Percentiles rank a stretch among this genome's conserved stretches.
Evolutionary conservation across 2,329 filamentous ascomycete genomes (phyloP).

Genomic region (Neofusicoccum cordaticola): DNA sequence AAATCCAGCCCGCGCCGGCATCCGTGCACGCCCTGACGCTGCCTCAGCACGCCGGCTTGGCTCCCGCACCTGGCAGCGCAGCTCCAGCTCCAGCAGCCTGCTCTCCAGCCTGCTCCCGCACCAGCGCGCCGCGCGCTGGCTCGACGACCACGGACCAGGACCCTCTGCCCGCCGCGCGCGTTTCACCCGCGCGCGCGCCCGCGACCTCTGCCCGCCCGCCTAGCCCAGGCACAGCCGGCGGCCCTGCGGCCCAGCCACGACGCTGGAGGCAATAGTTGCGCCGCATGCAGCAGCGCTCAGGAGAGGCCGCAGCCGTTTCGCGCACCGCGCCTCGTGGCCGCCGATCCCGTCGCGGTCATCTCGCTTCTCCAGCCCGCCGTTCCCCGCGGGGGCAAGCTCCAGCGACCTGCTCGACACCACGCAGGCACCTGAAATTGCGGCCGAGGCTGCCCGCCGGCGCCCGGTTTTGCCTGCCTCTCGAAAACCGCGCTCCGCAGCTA

Average conservation of each 20-base stretch:
- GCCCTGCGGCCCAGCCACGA: neutral
- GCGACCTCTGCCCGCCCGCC: neutral
- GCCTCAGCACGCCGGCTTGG: neutral
- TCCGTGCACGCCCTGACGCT: neutral
- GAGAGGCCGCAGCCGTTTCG: neutral
- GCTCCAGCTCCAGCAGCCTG: neutral
- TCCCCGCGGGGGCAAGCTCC: neutral
- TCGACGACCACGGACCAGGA: neutral
- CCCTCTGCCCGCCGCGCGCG: neutral
- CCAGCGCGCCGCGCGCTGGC: neutral
- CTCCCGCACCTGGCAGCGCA: neutral
- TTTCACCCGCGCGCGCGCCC: neutral
- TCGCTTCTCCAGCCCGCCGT: conserved; percentile 5
- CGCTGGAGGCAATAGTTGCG: neutral
- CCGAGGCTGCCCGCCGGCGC: neutral
- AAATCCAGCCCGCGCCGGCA: neutral
- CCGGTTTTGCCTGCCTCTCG: neutral
- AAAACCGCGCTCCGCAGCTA: neutral
- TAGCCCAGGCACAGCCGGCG: neutral
- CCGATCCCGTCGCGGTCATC: conserved; percentile 8
- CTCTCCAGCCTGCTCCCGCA: neutral
- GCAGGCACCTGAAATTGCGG: neutral
- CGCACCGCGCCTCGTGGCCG: neutral
- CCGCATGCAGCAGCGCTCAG: conserved; percentile 11
- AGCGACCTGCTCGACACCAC: neutral